phyloP scores from a whole-genome alignment of 352 stramenopile species.

The Globisporangium cederbergense region DNA sequence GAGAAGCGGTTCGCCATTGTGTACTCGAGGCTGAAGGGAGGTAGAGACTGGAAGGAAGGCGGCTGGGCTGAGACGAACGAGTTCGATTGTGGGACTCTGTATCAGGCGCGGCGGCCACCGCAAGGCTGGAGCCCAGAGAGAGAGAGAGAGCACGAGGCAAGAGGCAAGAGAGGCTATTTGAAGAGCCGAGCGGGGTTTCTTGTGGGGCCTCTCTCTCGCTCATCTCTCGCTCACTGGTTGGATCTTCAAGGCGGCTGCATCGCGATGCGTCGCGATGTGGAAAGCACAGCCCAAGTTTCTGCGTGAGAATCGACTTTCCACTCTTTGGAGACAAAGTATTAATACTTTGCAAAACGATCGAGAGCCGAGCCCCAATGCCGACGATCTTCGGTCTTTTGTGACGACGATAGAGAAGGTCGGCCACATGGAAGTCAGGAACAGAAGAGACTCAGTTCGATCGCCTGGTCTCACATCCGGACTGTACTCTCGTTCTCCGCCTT shows the following conservation, averaged over 20 bases:
- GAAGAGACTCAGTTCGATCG: neutral
- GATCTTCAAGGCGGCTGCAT: neutral
- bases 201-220: conserved; percentile 7
- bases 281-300: neutral
- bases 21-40: neutral
- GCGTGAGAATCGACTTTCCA: neutral
- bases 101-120: neutral
- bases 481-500: neutral
- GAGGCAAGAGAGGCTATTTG: neutral
- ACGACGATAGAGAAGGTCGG: no score
- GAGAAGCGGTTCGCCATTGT: conserved; percentile 29
- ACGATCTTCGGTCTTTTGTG: no score
- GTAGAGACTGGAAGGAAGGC: neutral
- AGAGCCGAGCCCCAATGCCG: neutral
- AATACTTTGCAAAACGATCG: conserved; percentile 13
- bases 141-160: no score
- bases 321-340: conserved; percentile 1
- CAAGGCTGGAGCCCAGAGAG: no score
- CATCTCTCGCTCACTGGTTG: neutral
- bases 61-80: conserved; percentile 6
- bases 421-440: no score
- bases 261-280: neutral
- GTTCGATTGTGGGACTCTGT: conserved; percentile 6
- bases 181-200: neutral
- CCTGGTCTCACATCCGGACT: neutral